phyloP scores from a whole-genome alignment of 2,329 filamentous ascomycete species.

The Aspergillus ibericus region DNA sequence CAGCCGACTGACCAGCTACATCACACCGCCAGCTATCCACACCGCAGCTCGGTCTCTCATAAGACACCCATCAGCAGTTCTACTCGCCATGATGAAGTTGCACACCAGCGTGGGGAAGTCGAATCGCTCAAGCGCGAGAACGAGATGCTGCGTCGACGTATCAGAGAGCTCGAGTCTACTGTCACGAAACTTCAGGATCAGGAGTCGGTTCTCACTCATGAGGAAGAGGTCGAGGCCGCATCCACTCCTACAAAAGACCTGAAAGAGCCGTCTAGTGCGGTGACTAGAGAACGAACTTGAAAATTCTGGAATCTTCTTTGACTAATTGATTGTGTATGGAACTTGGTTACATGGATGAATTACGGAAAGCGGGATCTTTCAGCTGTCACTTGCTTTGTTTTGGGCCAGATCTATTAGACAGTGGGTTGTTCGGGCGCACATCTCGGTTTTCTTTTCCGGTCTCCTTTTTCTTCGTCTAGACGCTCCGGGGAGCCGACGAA shows the following conservation, averaged over 20 bases:
- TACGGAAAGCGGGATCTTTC: conserved; percentile 5
- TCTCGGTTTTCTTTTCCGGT: neutral
- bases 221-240: neutral
- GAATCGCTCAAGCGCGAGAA: conserved; percentile 49
- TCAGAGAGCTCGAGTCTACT: conserved; percentile 45
- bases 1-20: conserved; percentile 31
- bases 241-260: neutral
- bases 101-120: conserved; percentile 44
- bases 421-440: neutral
- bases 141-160: conserved; percentile 44
- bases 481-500: conserved; percentile 3
- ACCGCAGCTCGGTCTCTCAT: conserved; percentile 33
- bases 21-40: conserved; percentile 26
- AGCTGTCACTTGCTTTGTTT: neutral
- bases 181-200: conserved; percentile 34
- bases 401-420: neutral
- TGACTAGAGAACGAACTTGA: neutral
- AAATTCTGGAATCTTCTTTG: neutral
- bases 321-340: neutral
- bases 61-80: conserved; percentile 29
- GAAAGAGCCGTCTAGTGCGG: neutral
- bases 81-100: conserved; percentile 44
- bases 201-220: conserved; percentile 7
- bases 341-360: neutral
- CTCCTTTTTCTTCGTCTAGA: neutral